These are phyloP conservation scores for Naematelia aurantialba DNA, from an alignment of 768 basidiomycete species.

Conservation along the genomic window DNA sequence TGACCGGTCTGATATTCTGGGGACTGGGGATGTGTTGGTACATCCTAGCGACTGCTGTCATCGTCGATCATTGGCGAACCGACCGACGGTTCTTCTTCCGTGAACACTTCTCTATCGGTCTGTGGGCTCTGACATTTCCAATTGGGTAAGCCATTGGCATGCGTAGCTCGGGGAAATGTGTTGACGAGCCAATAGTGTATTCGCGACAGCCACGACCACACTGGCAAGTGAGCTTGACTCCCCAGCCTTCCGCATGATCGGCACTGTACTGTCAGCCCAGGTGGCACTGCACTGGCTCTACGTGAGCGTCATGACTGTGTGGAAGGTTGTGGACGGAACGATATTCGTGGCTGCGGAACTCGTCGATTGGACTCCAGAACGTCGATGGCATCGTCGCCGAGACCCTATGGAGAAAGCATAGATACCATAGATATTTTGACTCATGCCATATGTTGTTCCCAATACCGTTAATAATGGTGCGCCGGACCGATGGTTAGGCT, in stretches of 20 bases:
- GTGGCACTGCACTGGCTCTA: constrained; percentile 44
- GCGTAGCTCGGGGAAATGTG: neutral
- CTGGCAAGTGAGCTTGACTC: constrained; percentile 44
- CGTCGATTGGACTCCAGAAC: neutral
- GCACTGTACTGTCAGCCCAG: constrained; percentile 32
- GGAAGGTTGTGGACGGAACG: constrained; percentile 31
- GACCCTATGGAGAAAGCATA: neutral
- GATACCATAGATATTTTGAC: neutral
- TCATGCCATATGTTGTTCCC: too few species aligned
- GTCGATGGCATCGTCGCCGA: neutral
- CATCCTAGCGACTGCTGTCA: constrained; percentile 31
- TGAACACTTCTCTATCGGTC: constrained; percentile 23
- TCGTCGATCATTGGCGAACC: constrained; percentile 20
- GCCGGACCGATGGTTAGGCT: too few species aligned
- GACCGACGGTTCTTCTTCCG: constrained; percentile 23
- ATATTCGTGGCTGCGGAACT: constrained; percentile 39
- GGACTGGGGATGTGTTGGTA: constrained; percentile 47
- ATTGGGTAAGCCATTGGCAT: constrained; percentile 26
- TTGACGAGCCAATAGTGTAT: constrained; percentile 10
- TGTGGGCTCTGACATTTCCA: constrained; percentile 46
- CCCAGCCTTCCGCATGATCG: constrained; percentile 40
- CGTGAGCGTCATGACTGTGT: constrained; percentile 28
- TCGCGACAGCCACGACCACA: constrained; percentile 34
- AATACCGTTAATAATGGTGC: too few species aligned
- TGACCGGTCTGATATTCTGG: constrained; percentile 44